Evolutionary conservation across 768 basidiomycete species (phyloP), one percentile per base, ranked within the genome.

Genomic region (Tubosaeta sp.): DNA sequence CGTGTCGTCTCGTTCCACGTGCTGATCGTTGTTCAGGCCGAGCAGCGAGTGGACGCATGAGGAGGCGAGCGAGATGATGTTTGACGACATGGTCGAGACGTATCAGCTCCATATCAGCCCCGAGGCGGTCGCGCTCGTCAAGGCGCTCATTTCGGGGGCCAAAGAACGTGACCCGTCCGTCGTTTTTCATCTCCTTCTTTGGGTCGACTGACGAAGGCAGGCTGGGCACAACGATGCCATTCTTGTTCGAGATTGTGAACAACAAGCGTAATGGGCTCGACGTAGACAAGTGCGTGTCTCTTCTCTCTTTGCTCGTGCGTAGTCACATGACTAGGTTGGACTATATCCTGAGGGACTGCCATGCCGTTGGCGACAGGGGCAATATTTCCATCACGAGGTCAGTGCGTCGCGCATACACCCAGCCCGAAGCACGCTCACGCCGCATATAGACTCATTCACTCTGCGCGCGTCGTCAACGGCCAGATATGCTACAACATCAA

Each of bases 51-150:
- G n/a, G n/a, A n/a, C n/a, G n/a, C n/a, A n/a, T n/a, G n/a, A n/a
- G n/a, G n/a, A n/a, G n/a, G 90, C 82, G 3, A 91, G 88, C 1
- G 84, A 86, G 48, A 82, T 86, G 81, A 91, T 92, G 88, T 80
- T 92, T 32, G 84, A 88, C 46, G 79, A 78, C 19, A 75, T 91
- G 52, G 66, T 89, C 26, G 65, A 74, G 39, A 74, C 80, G 10
- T 84, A 87, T 54, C 62, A 75, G 6, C 74, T 87, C 27, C n/a
- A 71, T 0, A 71, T 90, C 6, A 54, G 72, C 0, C 56, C 65
- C 9, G 71, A 77, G 10, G 85, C 90, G 38, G 72, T 73, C 2
- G 52, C 59, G 1, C 83, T 91, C 56, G 78, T 92, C 63, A 88
- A 90, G 65, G 90, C 88, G 1, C 77, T 93, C 44, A 92, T 93